Base-by-base conservation (phyloP, 2,329 filamentous ascomycete genomes). In the Fonsecaea monophora region DNA sequence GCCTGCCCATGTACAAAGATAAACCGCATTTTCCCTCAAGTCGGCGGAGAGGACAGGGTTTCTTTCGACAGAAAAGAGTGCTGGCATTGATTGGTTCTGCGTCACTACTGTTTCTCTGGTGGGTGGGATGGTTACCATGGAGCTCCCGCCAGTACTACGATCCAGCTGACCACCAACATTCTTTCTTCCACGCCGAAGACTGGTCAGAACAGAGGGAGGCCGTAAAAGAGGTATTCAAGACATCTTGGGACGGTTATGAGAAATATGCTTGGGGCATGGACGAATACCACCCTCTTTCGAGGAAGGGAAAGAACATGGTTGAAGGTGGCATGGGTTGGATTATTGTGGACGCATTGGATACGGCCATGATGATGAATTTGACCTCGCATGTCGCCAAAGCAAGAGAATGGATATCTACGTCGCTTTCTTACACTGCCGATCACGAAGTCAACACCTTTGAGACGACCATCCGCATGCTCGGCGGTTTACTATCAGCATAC, bases 371-470 rank as follows among this genome's bases (percentile, higher is more conserved):
- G 68, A 99, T 99, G 95, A 98, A 98, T 78, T 84, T 97, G 71
- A 98, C 94, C 13, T 90, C 88, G 37, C 89, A 94, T 68, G 85
- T 99, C 45, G 85, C 89, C 42, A 89, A 96, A 75, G 94, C 95
- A 34, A 86, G 94, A 64, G 87, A 96, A 75, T 99, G 95, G 95
- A 88, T 99, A 56, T 85, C 91, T 1, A 89, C 88, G 4, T 89
- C 89, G 7, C 80, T 98, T 69, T 89, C 89, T 10, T 98, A 96
- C 80, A 89, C 97, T 67, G 72, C 72, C 56, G 86, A 97, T 74
- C 93, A 97, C 77, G 92, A 97, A 77, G 94, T 99, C 64, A 98
- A 93, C 78, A 97, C 93, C 0, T 99, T 98, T 74, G 95, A 99
- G 81, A 98, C 94, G 7, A 98, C 94, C 0, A 98, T 98, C 74